These are phyloP conservation scores for Calocybe gambosa DNA, from an alignment of 1,284 basidiomycete species.

Conservation along the genomic window DNA sequence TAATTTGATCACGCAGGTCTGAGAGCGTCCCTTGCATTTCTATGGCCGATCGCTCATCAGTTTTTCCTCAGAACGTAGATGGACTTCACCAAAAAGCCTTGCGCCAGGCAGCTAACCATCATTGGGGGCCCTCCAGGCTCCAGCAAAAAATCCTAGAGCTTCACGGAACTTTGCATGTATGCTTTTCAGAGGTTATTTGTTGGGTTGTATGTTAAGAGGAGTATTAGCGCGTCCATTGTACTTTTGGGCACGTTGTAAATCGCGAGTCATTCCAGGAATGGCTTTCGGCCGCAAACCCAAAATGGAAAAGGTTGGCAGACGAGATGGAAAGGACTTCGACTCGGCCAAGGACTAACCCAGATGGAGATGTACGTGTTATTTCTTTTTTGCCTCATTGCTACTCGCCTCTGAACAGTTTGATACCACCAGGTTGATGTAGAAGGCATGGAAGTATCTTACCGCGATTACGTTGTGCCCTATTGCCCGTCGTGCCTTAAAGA, in stretches of 20 bases:
- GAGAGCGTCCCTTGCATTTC: neutral
- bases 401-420: neutral
- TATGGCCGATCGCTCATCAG: neutral
- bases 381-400: neutral
- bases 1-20: slow-evolving; percentile 73
- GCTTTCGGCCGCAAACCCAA: slow-evolving; percentile 69
- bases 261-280: slow-evolving; percentile 71
- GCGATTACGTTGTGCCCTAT: slow-evolving; percentile 72
- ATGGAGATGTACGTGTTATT: slow-evolving; percentile 71
- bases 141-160: slow-evolving; percentile 67
- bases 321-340: slow-evolving; percentile 60
- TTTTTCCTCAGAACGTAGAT: slow-evolving; percentile 65
- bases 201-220: slow-evolving; percentile 6
- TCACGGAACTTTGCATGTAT: slow-evolving; percentile 82
- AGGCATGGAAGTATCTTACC: slow-evolving; percentile 61
- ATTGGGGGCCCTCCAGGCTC: slow-evolving; percentile 30
- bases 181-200: neutral
- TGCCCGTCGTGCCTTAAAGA: slow-evolving; percentile 62
- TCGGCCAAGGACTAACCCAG: slow-evolving; percentile 80
- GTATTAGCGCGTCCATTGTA: slow-evolving; percentile 67
- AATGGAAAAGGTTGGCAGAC: slow-evolving; percentile 68
- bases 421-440: slow-evolving; percentile 67
- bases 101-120: slow-evolving; percentile 27
- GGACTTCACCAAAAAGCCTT: slow-evolving; percentile 81
- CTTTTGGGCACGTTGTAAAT: slow-evolving; percentile 58